A percentile compares a stretch with the other conserved stretches of the same genome.
Conservation (phyloP, 164 flowering plant genomes). For the Magnolia sinica region DNA sequence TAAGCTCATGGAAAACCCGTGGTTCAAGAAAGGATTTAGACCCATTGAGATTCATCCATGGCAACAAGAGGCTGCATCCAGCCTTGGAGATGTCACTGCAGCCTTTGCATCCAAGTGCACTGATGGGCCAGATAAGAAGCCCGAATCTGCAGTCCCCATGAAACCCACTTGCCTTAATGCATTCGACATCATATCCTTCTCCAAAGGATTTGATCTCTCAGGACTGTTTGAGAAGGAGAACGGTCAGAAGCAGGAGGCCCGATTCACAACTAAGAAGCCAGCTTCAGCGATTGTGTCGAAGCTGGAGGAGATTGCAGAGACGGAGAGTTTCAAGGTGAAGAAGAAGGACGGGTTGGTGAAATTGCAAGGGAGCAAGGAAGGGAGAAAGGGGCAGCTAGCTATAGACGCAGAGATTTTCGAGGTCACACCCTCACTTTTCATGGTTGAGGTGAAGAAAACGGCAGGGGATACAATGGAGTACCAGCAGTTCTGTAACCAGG, state of each 20-base stretch:
- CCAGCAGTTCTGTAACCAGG: conserved; percentile 37
- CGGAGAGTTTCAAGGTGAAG: conserved; percentile 31
- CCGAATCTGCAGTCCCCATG: conserved; percentile 11
- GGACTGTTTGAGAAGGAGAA: conserved; percentile 34
- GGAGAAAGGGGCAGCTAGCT: conserved; percentile 44
- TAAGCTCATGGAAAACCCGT: conserved; percentile 30
- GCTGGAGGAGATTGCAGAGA: conserved; percentile 40
- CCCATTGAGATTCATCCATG: conserved; percentile 4
- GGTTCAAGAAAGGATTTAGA: conserved; percentile 32
- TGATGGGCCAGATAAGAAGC: conserved; percentile 5
- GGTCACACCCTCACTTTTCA: conserved; percentile 35
- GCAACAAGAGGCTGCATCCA: neutral
- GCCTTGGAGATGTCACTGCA: neutral
- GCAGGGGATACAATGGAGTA: conserved; percentile 51
- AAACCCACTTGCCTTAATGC: conserved; percentile 39
- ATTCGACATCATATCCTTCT: conserved; percentile 45
- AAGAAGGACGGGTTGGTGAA: conserved; percentile 40
- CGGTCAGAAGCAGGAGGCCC: conserved; percentile 16
- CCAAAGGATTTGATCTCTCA: conserved; percentile 43
- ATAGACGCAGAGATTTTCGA: conserved; percentile 55
- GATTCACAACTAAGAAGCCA: conserved; percentile 33
- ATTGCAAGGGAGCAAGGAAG: conserved; percentile 32
- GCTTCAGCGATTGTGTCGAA: conserved; percentile 42
- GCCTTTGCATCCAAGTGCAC: conserved; percentile 3
- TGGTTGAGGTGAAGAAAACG: conserved; percentile 44